A percentile compares a stretch with the other conserved stretches of the same genome.
Conservation (phyloP, 2,329 filamentous ascomycete species). For the Shiraia sp. region DNA sequence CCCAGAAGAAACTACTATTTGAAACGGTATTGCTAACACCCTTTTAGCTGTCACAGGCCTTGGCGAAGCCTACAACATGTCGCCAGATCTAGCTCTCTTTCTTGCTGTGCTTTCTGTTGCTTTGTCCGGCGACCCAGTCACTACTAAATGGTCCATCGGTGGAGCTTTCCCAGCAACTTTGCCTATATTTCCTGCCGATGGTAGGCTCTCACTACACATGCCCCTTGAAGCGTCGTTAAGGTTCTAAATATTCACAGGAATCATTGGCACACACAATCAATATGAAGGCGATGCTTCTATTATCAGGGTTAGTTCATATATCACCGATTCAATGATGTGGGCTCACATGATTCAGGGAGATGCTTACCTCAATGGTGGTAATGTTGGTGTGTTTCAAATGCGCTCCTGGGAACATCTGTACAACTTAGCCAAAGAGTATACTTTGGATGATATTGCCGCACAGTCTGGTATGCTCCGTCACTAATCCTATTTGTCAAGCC, state of each 20-base stretch:
- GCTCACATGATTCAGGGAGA: constrained; percentile 9
- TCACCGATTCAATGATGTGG: background rate
- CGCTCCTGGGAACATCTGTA: constrained; percentile 17
- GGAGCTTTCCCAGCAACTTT: constrained; percentile 16
- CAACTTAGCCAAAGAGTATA: constrained; percentile 12
- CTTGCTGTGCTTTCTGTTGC: constrained; percentile 16
- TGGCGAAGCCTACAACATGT: constrained; percentile 17
- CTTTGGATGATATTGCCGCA: constrained; percentile 15
- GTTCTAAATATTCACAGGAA: too few relatives aligned
- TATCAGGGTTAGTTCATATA: constrained; percentile 6
- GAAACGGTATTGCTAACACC: too few relatives aligned
- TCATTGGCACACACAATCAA: constrained; percentile 19
- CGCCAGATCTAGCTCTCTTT: constrained; percentile 14
- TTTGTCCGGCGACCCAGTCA: constrained; percentile 17
- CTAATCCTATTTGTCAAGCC: background rate
- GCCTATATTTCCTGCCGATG: constrained; percentile 16
- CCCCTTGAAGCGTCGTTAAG: too few relatives aligned
- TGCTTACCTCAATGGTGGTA: constrained; percentile 19
- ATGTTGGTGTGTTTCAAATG: constrained; percentile 20
- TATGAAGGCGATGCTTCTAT: constrained; percentile 25
- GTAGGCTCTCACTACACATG: too few relatives aligned
- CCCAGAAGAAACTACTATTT: too few relatives aligned
- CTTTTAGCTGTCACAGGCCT: constrained; percentile 18
- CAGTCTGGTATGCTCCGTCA: constrained; percentile 11
- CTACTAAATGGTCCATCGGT: constrained; percentile 16